phyloP scores from a whole-genome alignment of 2,329 filamentous ascomycete species.

The Aspergillus sp. region DNA sequence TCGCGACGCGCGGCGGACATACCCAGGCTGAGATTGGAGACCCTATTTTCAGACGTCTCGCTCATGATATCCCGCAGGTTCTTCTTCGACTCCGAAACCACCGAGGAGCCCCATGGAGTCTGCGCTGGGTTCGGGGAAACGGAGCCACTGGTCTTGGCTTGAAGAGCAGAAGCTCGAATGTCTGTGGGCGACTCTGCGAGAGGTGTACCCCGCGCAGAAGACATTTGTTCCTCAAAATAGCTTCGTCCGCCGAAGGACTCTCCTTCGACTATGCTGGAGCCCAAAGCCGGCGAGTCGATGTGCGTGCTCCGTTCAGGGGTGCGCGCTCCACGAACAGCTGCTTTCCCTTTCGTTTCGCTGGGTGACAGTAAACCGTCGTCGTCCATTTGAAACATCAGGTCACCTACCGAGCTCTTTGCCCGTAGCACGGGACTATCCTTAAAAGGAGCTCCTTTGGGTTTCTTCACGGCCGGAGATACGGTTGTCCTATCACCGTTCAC shows the following conservation, averaged over 20 bases:
- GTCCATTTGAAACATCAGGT: slow-evolving; percentile 94
- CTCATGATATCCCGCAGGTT: slow-evolving; percentile 76
- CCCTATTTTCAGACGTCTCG: slow-evolving; percentile 51
- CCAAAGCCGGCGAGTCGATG: slow-evolving; percentile 23
- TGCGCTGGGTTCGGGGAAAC: slow-evolving; percentile 27
- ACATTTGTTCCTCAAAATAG: slow-evolving; percentile 29
- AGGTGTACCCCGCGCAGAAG: slow-evolving; percentile 17
- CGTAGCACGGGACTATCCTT: slow-evolving; percentile 65
- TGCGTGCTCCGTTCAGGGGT: slow-evolving; percentile 17
- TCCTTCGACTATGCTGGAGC: slow-evolving; percentile 24
- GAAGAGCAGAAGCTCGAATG: slow-evolving; percentile 15
- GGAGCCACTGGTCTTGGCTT: slow-evolving; percentile 23
- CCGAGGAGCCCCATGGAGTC: slow-evolving; percentile 53
- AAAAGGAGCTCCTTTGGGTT: slow-evolving; percentile 46
- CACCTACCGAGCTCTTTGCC: slow-evolving; percentile 65
- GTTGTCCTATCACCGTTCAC: slow-evolving; percentile 64
- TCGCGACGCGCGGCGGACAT: slow-evolving; percentile 48
- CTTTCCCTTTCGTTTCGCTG: slow-evolving; percentile 29
- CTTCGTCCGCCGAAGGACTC: slow-evolving; percentile 24
- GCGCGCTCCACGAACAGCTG: slow-evolving; percentile 19
- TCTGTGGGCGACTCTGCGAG: slow-evolving; percentile 25
- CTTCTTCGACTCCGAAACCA: slow-evolving; percentile 61
- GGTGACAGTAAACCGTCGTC: slow-evolving; percentile 57
- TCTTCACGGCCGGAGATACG: slow-evolving; percentile 44
- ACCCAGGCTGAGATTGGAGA: slow-evolving; percentile 53